Percentiles rank a stretch among this genome's conserved stretches.
phyloP scores from a whole-genome alignment of 2,329 filamentous ascomycete species.

The Westerdykella sp. region DNA sequence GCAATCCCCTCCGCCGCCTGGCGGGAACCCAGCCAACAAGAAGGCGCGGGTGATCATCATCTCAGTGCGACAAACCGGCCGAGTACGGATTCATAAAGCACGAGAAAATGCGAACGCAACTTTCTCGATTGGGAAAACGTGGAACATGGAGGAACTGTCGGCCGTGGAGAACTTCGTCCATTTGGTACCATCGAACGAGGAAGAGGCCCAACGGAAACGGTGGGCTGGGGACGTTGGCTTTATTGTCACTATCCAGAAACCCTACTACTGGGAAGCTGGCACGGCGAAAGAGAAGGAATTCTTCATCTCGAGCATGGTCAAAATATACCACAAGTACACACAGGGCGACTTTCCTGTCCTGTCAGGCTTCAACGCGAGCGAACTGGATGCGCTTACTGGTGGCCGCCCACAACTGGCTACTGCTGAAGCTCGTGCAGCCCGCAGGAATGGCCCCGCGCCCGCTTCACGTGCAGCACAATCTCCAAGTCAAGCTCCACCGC shows the following conservation, averaged over 20 bases:
- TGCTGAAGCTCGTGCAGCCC: conserved; percentile 19
- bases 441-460: conserved; percentile 2
- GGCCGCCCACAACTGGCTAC: conserved; percentile 28
- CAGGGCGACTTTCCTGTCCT: conserved; percentile 75
- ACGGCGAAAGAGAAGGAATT: conserved; percentile 97
- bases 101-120: conserved; percentile 89
- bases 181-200: conserved; percentile 51
- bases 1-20: conserved; percentile 75
- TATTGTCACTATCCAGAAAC: conserved; percentile 80
- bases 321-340: conserved; percentile 96
- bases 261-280: conserved; percentile 94
- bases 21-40: conserved; percentile 65
- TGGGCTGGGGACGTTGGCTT: conserved; percentile 85
- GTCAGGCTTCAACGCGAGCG: conserved; percentile 72
- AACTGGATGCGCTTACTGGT: conserved; percentile 69
- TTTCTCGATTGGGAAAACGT: conserved; percentile 97
- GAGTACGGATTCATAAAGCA: conserved; percentile 93
- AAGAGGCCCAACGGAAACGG: conserved; percentile 56
- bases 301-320: conserved; percentile 92
- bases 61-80: conserved; percentile 82
- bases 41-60: conserved; percentile 91
- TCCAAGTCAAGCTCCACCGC: background rate
- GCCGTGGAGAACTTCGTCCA: conserved; percentile 76
- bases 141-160: conserved; percentile 86
- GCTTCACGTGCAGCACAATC: conserved; percentile 3